phyloP scores from a whole-genome alignment of 441 rosid genomes.

The Corymbia citriodora region DNA sequence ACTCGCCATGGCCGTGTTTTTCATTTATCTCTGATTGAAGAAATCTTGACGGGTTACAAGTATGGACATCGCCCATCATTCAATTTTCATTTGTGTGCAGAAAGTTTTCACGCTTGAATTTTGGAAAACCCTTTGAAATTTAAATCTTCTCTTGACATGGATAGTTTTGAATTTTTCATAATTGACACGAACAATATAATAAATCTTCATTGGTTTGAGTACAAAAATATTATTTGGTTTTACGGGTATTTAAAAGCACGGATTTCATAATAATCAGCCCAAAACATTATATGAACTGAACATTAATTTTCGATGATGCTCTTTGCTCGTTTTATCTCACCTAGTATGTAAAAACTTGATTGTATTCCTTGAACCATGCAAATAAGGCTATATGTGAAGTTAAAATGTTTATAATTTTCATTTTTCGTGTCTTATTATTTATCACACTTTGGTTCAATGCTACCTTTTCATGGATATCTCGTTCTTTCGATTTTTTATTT shows the following conservation, averaged over 20 bases:
- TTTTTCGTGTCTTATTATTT: no score
- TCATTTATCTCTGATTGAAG: neutral
- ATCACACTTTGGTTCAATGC: neutral
- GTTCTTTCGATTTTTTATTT: neutral
- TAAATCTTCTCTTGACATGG: neutral
- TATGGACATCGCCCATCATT: neutral
- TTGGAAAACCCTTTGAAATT: neutral
- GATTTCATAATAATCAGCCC: neutral
- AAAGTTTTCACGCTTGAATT: neutral
- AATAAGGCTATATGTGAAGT: neutral
- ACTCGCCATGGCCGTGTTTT: neutral
- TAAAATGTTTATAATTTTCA: neutral
- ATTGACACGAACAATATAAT: neutral
- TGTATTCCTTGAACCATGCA: neutral
- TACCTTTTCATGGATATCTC: neutral
- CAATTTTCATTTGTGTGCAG: neutral
- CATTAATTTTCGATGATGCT: neutral
- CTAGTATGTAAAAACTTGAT: neutral
- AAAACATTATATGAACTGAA: neutral
- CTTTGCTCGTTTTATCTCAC: neutral
- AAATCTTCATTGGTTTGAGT: neutral
- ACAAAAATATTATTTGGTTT: neutral
- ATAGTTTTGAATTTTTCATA: neutral
- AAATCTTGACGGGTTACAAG: neutral
- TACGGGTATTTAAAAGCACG: neutral